phyloP scores from a whole-genome alignment of 345 rosid species.

The Pistacia vera region DNA sequence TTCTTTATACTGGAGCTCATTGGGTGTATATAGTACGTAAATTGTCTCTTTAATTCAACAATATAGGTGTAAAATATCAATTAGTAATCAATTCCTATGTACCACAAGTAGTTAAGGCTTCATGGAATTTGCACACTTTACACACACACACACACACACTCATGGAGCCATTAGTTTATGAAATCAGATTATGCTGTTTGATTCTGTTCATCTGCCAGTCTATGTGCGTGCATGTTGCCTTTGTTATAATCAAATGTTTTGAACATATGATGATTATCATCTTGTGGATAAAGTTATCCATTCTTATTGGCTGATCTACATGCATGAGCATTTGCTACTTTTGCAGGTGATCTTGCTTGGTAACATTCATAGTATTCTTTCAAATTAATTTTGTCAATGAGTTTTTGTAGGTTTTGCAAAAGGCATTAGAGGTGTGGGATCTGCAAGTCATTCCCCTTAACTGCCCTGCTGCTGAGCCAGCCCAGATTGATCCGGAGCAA shows the following conservation, averaged over 20 bases:
- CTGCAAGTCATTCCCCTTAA: conserved; percentile 85
- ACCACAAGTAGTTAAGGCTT: not conserved
- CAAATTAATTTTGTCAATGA: not conserved
- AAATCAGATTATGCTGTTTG: not conserved
- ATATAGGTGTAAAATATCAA: not conserved
- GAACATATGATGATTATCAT: not conserved
- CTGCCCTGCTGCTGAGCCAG: conserved; percentile 90
- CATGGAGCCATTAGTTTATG: not conserved
- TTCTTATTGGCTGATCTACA: not conserved
- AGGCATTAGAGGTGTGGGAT: conserved; percentile 95
- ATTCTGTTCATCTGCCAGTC: not conserved
- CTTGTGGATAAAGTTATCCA: not conserved
- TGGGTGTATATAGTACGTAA: not conserved
- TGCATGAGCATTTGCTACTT: conserved; percentile 7
- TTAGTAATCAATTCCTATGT: not conserved
- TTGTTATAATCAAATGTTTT: not conserved
- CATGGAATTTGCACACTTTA: not conserved
- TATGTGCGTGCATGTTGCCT: not conserved
- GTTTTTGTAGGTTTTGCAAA: conserved; percentile 71
- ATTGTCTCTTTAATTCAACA: not conserved
- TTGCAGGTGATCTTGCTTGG: conserved; percentile 12
- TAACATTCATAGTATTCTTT: conserved; percentile 12
- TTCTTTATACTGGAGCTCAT: not conserved
- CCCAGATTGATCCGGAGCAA: conserved; percentile 85
- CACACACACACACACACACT: not conserved